These are phyloP conservation scores for Trichoderma sp. DNA, from an alignment of 2,329 filamentous ascomycete species.

Conservation along the genomic window DNA sequence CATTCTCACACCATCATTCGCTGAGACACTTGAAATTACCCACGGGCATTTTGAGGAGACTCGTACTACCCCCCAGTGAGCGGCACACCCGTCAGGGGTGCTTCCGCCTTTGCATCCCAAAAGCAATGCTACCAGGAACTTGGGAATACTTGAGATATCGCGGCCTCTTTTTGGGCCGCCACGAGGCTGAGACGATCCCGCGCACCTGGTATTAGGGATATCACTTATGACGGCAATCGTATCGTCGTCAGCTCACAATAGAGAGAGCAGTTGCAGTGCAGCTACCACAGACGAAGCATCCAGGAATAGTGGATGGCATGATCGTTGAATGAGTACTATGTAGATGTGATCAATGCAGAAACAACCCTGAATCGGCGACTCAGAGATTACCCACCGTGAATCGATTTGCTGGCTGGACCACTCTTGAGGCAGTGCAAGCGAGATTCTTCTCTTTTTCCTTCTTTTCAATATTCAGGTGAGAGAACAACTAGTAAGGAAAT, in stretches of 20 bases:
- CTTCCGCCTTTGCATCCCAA: neutral
- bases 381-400: neutral
- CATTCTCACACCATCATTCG: conserved; percentile 11
- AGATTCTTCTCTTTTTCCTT: neutral
- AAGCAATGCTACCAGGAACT: neutral
- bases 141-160: neutral
- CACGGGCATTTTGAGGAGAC: neutral
- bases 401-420: neutral
- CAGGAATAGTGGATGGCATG: neutral
- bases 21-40: conserved; percentile 13
- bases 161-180: neutral
- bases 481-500: neutral
- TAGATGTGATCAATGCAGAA: neutral
- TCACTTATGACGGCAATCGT: neutral
- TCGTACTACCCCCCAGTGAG: neutral
- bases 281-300: neutral
- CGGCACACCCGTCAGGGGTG: neutral
- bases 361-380: neutral
- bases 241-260: neutral
- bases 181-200: conserved; percentile 3
- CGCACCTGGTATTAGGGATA: conserved; percentile 10
- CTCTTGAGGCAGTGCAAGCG: neutral
- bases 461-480: neutral
- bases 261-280: neutral
- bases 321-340: neutral